Conservation (phyloP, 208 protist species). For the Blechomonas ayalai region DNA sequence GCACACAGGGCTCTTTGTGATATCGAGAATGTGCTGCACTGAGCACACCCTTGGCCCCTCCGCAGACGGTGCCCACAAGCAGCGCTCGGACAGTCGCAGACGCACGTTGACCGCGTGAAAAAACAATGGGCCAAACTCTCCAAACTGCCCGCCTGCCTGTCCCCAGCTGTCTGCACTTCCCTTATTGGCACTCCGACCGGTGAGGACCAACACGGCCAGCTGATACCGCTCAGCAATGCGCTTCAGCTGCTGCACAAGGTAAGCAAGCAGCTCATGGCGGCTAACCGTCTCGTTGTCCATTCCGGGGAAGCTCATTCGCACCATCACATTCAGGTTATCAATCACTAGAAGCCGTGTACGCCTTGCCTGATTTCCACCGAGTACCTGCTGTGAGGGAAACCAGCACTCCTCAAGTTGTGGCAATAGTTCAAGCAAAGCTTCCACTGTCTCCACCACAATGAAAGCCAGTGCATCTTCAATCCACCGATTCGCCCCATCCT, state of each 20-base stretch:
- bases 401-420: not conserved
- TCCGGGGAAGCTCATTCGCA: conserved; percentile 29
- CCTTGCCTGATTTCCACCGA: too few relatives aligned
- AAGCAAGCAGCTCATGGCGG: conserved; percentile 35
- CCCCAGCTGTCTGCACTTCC: not conserved
- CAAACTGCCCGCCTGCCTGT: conserved; percentile 6
- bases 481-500: too few relatives aligned
- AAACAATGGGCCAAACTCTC: conserved; percentile 47
- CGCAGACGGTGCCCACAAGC: conserved; percentile 6
- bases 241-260: conserved; percentile 43
- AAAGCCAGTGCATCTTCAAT: too few relatives aligned
- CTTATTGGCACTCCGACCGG: conserved; percentile 1
- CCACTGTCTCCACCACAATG: too few relatives aligned
- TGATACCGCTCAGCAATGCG: conserved; percentile 22
- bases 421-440: too few relatives aligned
- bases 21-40: conserved; percentile 1
- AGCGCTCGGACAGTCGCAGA: conserved; percentile 16
- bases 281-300: conserved; percentile 23
- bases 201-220: conserved; percentile 44
- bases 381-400: too few relatives aligned
- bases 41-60: conserved; percentile 3
- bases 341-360: conserved; percentile 43
- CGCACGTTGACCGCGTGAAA: conserved; percentile 68
- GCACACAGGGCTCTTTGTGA: conserved; percentile 39
- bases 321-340: conserved; percentile 41